Conservation (phyloP, 768 basidiomycete species). For the Lactarius deliciosus region DNA sequence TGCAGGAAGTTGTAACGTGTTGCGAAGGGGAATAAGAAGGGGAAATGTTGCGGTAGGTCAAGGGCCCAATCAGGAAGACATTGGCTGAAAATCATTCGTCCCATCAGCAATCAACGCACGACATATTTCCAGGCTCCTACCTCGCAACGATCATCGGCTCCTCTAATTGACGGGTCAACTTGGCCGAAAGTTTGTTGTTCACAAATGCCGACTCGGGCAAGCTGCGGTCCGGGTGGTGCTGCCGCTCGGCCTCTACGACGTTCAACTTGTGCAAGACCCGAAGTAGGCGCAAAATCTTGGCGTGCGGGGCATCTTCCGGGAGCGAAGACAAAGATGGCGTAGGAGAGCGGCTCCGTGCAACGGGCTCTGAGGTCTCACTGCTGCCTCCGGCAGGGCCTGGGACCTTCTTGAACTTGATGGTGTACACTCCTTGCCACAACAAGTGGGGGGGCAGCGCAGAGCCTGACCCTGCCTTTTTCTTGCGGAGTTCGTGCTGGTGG, state of each 20-base stretch:
- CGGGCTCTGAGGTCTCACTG: slow-evolving; percentile 45
- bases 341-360: slow-evolving; percentile 56
- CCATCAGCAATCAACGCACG: slow-evolving; percentile 11
- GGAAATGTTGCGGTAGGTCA: slow-evolving; percentile 94
- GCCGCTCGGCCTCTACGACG: slow-evolving; percentile 65
- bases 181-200: slow-evolving; percentile 97
- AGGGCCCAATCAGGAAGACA: slow-evolving; percentile 97
- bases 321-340: slow-evolving; percentile 74
- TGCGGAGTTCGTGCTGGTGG: slow-evolving; percentile 84
- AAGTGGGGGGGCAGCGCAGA: slow-evolving; percentile 57
- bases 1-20: slow-evolving; percentile 97
- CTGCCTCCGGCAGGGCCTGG: slow-evolving; percentile 61
- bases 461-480: slow-evolving; percentile 51
- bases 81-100: slow-evolving; percentile 50
- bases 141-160: slow-evolving; percentile 99
- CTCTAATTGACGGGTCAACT: slow-evolving; percentile 94
- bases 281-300: slow-evolving; percentile 88
- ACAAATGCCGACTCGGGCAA: slow-evolving; percentile 85
- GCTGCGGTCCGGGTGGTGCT: slow-evolving; percentile 52
- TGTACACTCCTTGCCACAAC: slow-evolving; percentile 90
- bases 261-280: slow-evolving; percentile 86
- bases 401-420: slow-evolving; percentile 92
- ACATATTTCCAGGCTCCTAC: slow-evolving; percentile 42
- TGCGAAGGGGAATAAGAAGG: slow-evolving; percentile 98
- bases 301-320: slow-evolving; percentile 79